Evolutionary conservation across 2,329 filamentous ascomycete species (phyloP), one percentile per base, ranked within the genome.

Genomic region (Lecanosticta acicola): DNA sequence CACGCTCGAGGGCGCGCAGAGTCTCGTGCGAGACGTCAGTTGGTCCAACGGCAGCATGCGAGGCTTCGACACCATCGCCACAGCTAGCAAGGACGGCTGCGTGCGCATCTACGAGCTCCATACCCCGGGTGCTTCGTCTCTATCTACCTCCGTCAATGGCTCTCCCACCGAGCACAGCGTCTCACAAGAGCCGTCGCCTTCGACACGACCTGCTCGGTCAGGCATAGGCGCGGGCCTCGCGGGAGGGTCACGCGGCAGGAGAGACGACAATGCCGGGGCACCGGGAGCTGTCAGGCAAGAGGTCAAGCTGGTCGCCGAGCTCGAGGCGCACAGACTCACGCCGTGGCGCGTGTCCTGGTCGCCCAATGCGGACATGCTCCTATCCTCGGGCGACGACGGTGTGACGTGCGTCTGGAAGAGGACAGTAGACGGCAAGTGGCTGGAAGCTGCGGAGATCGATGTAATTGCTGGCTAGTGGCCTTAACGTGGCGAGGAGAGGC

Each of bases 31-130:
- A 39, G 90, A 96, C 64, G 79, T 96, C 1, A 84, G 87, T 2
- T 98, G 93, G 93, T 88, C 91, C 1, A 85, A 89, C 39, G 91
- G 89, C 10, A 94, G 89, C 54, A 88, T 94, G 59, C 75, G 90
- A 32, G 91, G 91, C 1, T 91, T 87, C 64, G 93, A 98, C 65
- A 78, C 91, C 46, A 78, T 97, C 57, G 93, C 91, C 2, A 94
- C 90, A 4, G 91, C 89, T 2, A 93, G 87, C 63, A 94, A 94
- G 66, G 93, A 98, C 63, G 91, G 93, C 2, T 83, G 81, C 57
- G 81, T 96, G 33, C 79, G 91, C 33, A 84, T 98, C n/a, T 95
- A 94, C 61, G 82, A 91, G 58, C 66, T 94, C 14, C 80, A 83
- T 29, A 85, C 84, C 58, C 52, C 68, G 61, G 50, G 71, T 66